Conservation (phyloP, 176 grass and related monocot genomes). For the Metroxylon sagu region DNA sequence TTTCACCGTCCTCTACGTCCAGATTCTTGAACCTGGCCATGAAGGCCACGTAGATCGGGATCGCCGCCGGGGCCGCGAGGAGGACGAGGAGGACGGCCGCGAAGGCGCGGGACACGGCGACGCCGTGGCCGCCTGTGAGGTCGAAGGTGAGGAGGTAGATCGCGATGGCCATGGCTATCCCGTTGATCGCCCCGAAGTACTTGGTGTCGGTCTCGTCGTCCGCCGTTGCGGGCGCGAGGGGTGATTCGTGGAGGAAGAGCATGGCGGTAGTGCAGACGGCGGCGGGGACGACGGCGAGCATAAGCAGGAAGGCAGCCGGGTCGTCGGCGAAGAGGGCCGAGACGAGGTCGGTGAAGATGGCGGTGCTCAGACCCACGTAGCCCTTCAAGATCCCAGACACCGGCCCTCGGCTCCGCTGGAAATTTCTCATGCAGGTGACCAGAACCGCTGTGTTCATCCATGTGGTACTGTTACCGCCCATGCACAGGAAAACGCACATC, state of each 20-base stretch:
- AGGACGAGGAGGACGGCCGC: conserved; percentile 56
- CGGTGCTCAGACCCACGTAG: conserved; percentile 93
- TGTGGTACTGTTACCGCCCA: conserved; percentile 90
- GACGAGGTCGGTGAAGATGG: conserved; percentile 93
- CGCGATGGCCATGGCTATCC: conserved; percentile 68
- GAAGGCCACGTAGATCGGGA: conserved; percentile 57
- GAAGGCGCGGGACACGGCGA: conserved; percentile 41
- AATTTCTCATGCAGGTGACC: conserved; percentile 97
- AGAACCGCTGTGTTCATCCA: conserved; percentile 99
- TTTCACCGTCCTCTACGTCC: conserved; percentile 30
- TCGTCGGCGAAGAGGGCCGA: conserved; percentile 74
- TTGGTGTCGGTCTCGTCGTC: conserved; percentile 33
- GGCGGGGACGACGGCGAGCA: conserved; percentile 71
- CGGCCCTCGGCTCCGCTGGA: conserved; percentile 65
- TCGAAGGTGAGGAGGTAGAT: conserved; percentile 78
- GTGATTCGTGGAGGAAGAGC: conserved; percentile 77
- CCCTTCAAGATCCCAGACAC: conserved; percentile 84
- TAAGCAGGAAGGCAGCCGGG: conserved; percentile 73
- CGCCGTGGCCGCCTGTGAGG: conserved; percentile 42
- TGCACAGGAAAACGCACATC: conserved; percentile 97
- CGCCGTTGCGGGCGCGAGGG: not conserved
- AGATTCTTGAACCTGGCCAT: conserved; percentile 17
- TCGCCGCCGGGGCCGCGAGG: conserved; percentile 45
- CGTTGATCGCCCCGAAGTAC: conserved; percentile 68
- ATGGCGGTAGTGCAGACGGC: conserved; percentile 64